A percentile compares a stretch with the other conserved stretches of the same genome.
Conservation (phyloP, 495 filamentous ascomycete genomes). For the Neurospora sp. region DNA sequence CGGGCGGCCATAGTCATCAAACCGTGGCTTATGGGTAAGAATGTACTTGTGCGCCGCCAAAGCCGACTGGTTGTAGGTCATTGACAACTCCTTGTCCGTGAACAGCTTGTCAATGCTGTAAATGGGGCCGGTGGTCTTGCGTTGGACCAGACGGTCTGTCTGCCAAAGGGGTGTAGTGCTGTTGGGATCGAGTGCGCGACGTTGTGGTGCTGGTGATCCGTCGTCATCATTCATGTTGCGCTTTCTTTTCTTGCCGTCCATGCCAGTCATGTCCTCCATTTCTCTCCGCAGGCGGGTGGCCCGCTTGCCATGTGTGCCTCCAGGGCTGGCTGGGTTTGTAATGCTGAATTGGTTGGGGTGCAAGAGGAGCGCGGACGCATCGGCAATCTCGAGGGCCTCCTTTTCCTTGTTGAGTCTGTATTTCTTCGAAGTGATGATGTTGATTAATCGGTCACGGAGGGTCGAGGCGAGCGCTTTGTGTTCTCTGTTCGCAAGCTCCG, state of each 20-base stretch:
- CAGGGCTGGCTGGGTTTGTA: constrained; percentile 67
- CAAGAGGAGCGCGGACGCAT: constrained; percentile 76
- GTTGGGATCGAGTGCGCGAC: constrained; percentile 31
- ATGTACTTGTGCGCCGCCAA: constrained; percentile 50
- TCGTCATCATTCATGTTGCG: constrained; percentile 64
- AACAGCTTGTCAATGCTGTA: constrained; percentile 87
- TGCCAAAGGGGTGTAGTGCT: constrained; percentile 50
- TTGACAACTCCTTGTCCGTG: constrained; percentile 80
- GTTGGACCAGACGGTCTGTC: constrained; percentile 31
- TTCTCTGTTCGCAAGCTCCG: constrained; percentile 72
- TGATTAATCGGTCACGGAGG: constrained; percentile 73
- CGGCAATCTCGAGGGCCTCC: constrained; percentile 75
- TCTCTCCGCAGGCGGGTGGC: constrained; percentile 76
- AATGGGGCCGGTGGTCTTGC: constrained; percentile 38
- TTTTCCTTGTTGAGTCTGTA: constrained; percentile 75
- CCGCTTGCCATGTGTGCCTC: constrained; percentile 67
- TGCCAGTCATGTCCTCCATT: constrained; percentile 61
- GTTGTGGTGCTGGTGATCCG: constrained; percentile 55
- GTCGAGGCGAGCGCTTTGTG: constrained; percentile 65
- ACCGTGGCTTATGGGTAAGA: constrained; percentile 38
- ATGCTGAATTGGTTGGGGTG: constrained; percentile 91
- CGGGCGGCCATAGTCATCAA: constrained; percentile 34
- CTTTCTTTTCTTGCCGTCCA: constrained; percentile 70
- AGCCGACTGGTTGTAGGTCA: constrained; percentile 62
- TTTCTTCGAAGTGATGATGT: constrained; percentile 65